These are phyloP conservation scores for Phytophthora pluvialis DNA, from an alignment of 352 stramenopile species.

Conservation along the genomic window DNA sequence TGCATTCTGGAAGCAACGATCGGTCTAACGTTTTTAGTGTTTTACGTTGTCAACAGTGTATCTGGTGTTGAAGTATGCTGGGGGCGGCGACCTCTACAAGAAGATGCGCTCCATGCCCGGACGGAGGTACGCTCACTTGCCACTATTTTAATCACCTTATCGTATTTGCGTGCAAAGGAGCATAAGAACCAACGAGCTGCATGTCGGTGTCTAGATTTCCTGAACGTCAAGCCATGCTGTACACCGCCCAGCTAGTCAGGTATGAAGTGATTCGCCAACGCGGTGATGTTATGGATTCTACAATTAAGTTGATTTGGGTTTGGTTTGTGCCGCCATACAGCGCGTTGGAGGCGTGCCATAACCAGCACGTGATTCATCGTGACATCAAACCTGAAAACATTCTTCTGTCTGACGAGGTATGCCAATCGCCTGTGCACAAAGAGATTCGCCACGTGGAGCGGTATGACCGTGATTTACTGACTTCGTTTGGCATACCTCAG, in stretches of 20 bases:
- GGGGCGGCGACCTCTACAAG: conserved; percentile 87
- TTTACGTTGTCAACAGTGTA: conserved; percentile 58
- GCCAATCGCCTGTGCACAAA: not conserved
- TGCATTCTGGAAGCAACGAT: not conserved
- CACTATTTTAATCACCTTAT: not conserved
- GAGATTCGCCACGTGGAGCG: too few relatives aligned
- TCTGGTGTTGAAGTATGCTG: conserved; percentile 88
- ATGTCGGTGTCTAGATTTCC: conserved; percentile 45
- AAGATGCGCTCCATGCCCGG: conserved; percentile 62
- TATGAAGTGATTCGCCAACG: conserved; percentile 14
- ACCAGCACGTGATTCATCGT: conserved; percentile 91
- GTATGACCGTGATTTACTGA: not conserved
- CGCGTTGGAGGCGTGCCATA: conserved; percentile 71
- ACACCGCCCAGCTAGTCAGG: conserved; percentile 79
- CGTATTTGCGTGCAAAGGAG: not conserved
- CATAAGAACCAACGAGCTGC: not conserved
- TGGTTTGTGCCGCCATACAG: conserved; percentile 15
- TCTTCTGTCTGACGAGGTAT: conserved; percentile 76
- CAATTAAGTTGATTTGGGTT: not conserved
- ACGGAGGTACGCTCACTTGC: conserved; percentile 38
- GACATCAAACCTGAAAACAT: conserved; percentile 98
- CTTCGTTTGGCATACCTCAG: conserved; percentile 20
- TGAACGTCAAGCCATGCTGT: conserved; percentile 68
- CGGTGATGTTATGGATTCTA: not conserved
- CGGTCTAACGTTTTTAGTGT: conserved; percentile 2